Conservation (phyloP, 2,329 filamentous ascomycete genomes). For the Emergomyces pasteurianus region DNA sequence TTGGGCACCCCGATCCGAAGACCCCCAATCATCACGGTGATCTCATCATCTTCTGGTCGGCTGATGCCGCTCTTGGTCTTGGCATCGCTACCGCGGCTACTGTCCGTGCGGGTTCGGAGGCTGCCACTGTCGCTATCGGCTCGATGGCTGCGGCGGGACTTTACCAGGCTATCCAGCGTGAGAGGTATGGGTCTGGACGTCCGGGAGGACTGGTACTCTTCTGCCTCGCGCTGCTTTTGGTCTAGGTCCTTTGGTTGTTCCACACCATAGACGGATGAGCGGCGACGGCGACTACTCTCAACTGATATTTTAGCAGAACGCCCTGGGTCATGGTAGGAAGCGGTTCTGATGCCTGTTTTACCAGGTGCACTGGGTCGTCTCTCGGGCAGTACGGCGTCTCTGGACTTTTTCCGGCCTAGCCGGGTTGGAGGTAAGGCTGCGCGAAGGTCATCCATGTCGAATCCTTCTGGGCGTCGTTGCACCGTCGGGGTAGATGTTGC, state of each 20-base stretch:
- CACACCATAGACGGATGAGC: constrained; percentile 21
- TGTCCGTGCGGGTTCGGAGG: constrained; percentile 28
- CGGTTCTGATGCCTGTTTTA: constrained; percentile 17
- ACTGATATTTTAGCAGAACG: constrained; percentile 23
- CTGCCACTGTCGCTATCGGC: constrained; percentile 29
- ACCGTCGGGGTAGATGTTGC: constrained; percentile 18
- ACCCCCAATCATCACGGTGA: constrained; percentile 30
- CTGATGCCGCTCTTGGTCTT: constrained; percentile 24
- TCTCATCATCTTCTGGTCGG: constrained; percentile 25
- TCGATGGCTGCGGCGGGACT: constrained; percentile 20
- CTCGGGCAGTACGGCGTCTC: constrained; percentile 21
- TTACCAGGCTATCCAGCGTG: constrained; percentile 24
- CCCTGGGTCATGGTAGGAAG: constrained; percentile 22
- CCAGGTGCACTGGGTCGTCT: constrained; percentile 20
- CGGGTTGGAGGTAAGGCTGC: constrained; percentile 19
- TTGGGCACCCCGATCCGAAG: constrained; percentile 28
- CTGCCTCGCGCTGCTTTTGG: constrained; percentile 25
- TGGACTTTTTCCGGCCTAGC: constrained; percentile 19
- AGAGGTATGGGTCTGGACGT: constrained; percentile 17
- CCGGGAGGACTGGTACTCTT: constrained; percentile 29
- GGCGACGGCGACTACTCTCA: constrained; percentile 22
- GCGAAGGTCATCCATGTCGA: constrained; percentile 25
- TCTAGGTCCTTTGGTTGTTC: constrained; percentile 20
- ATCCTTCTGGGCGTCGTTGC: constrained; percentile 20
- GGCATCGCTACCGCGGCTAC: constrained; percentile 29